Evolutionary conservation across 768 basidiomycete genomes (phyloP), one percentile per base, ranked within the genome.

Genomic region (Agaricus blazei): DNA sequence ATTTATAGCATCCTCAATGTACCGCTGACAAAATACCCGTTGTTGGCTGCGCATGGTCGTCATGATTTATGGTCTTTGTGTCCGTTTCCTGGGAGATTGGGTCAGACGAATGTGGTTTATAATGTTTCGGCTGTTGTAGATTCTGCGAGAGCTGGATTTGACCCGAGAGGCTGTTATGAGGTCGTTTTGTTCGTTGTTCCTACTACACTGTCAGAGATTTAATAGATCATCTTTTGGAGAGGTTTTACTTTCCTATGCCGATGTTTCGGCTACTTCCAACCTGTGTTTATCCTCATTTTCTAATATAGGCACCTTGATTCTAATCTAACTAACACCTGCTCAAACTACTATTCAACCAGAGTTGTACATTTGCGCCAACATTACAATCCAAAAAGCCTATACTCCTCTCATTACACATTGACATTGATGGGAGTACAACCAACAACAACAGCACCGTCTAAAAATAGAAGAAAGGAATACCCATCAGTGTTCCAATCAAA

Each of bases 11-110:
- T 67, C 14, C 57, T 73, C 1, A 58, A 51, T 9, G 41, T 40
- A 0, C 61, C 65, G 4, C 59, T 59, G 0, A 51, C 61, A 4
- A 45, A 50, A 12, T 64, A 60, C 42, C 66, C 67, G 3, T 26
- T 70, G 1, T 67, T 77, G 3, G 70, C 71, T 3, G 70, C 65
- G 11, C 48, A 72, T 51, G 73, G 70, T 0, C 52, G 61, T 41
- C 44, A 64, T 3, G 59, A 69, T 38, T 57, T 70, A 24, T 78
- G 76, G 76, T 74, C 71, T 2, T 56, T 76, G 46, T 77, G 76
- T 59, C 67, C 70, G 3, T 69, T 64, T 42, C 48, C 58, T 1
- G 66, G 67, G 5, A 28, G 44, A 15, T 38, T 45, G 11, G 53
- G 48, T 4, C 58, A 59, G 49, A 59, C 58, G 11, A 54, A 59